A percentile compares a stretch with the other conserved stretches of the same genome.
Evolutionary conservation across 768 basidiomycete genomes (phyloP).

Genomic region (Gyrodon lividus): DNA sequence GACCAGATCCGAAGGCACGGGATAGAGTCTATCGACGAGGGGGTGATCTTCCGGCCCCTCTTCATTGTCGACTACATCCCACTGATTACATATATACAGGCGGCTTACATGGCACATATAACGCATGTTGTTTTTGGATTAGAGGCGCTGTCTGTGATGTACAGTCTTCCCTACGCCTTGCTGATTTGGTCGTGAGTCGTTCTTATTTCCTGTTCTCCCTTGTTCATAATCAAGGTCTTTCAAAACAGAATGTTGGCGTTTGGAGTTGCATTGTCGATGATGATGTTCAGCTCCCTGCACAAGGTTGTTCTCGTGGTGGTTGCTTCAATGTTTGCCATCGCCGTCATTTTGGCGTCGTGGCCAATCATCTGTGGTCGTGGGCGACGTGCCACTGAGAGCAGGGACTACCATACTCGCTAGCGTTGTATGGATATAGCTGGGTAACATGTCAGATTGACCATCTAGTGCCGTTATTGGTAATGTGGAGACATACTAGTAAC

Average conservation of each 20-base stretch:
- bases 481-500: too few species aligned
- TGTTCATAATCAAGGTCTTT: not conserved
- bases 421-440: too few species aligned
- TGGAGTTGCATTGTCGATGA: constrained; percentile 19
- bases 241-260: constrained; percentile 25
- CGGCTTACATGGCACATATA: constrained; percentile 21
- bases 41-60: not conserved
- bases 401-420: not conserved
- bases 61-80: not conserved
- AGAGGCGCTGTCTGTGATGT: constrained; percentile 30
- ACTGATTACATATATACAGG: constrained; percentile 8
- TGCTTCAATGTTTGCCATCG: not conserved
- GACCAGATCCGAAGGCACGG: constrained; percentile 10
- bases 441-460: too few species aligned
- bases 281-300: constrained; percentile 22
- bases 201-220: not conserved
- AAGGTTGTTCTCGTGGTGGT: constrained; percentile 5
- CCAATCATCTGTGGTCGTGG: not conserved
- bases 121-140: constrained; percentile 17
- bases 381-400: not conserved
- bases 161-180: constrained; percentile 31
- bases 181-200: constrained; percentile 31
- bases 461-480: too few species aligned
- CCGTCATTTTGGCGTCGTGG: not conserved
- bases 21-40: not conserved